phyloP scores from a whole-genome alignment of 768 basidiomycete genomes.

The Hygrophoropsis aurantiaca region DNA sequence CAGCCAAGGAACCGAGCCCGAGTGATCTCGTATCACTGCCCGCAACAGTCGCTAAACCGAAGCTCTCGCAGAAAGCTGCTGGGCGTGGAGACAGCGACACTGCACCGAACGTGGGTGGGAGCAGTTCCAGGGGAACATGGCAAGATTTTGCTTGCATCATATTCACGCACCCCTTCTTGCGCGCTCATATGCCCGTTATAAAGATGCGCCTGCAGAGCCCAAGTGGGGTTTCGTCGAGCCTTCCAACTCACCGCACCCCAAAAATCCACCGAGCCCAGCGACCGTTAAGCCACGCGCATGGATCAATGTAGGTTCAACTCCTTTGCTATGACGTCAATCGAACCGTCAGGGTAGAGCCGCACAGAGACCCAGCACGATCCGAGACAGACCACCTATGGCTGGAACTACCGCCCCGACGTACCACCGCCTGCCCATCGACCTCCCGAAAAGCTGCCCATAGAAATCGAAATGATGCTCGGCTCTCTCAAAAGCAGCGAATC shows the following conservation, averaged over 20 bases:
- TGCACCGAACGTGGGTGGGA: not conserved
- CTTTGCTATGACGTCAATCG: not conserved
- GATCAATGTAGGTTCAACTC: constrained; percentile 23
- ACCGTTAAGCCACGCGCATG: constrained; percentile 20
- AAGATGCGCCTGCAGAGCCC: not conserved
- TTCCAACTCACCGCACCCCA: not conserved
- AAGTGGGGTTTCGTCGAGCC: constrained; percentile 20
- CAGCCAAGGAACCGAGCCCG: no score
- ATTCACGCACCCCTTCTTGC: not conserved
- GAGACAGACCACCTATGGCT: not conserved
- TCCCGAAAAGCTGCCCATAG: constrained; percentile 37
- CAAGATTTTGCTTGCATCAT: no score
- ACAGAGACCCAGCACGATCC: not conserved
- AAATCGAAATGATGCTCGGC: constrained; percentile 42
- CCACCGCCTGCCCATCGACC: constrained; percentile 1
- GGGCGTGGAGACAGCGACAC: no score
- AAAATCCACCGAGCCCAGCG: not conserved
- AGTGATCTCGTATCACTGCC: no score
- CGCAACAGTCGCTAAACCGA: no score
- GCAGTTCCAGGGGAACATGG: constrained; percentile 4
- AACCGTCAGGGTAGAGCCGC: constrained; percentile 17
- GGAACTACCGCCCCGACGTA: not conserved
- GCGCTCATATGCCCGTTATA: not conserved
- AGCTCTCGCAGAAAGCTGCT: no score
- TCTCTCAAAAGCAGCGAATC: constrained; percentile 33